phyloP scores from a whole-genome alignment of 129 eudicot genomes.

The Ambrosia artemisiifolia region DNA sequence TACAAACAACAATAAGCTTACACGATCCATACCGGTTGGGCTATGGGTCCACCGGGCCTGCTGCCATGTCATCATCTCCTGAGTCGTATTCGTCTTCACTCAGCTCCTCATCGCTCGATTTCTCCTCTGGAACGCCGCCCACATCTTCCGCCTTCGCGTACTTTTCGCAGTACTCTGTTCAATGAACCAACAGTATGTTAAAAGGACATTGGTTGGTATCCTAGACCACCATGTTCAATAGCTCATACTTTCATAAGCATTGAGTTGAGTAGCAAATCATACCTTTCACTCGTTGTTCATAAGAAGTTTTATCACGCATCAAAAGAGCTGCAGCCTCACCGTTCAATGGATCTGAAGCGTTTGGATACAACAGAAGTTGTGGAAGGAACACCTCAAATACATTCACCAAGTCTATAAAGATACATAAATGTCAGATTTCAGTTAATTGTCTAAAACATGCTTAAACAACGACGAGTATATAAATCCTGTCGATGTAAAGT shows the following conservation, averaged over 20 bases:
- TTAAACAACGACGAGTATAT: constrained; percentile 4
- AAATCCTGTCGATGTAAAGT: neutral
- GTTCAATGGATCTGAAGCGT: constrained; percentile 85
- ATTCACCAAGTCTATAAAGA: constrained; percentile 63
- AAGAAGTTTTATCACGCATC: constrained; percentile 78
- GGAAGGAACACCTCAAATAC: constrained; percentile 95
- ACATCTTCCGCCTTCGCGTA: constrained; percentile 87
- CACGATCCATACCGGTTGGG: neutral
- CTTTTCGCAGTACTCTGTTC: constrained; percentile 72
- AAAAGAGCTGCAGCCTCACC: constrained; percentile 84
- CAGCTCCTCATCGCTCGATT: constrained; percentile 77
- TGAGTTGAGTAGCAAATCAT: neutral
- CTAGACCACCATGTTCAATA: neutral
- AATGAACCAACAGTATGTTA: neutral
- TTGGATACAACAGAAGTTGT: constrained; percentile 84
- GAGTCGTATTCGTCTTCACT: constrained; percentile 75
- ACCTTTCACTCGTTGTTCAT: constrained; percentile 89
- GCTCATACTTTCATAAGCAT: neutral
- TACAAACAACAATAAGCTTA: constrained; percentile 32
- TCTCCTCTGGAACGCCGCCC: constrained; percentile 74
- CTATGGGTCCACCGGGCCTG: constrained; percentile 81
- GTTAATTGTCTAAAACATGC: constrained; percentile 1
- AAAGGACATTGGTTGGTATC: neutral
- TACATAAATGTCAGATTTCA: constrained; percentile 4
- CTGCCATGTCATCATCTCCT: constrained; percentile 76